Percentiles rank a stretch among this genome's conserved stretches.
phyloP scores from a whole-genome alignment of 805 yeast species.

The Cyberlindnera veronae region DNA sequence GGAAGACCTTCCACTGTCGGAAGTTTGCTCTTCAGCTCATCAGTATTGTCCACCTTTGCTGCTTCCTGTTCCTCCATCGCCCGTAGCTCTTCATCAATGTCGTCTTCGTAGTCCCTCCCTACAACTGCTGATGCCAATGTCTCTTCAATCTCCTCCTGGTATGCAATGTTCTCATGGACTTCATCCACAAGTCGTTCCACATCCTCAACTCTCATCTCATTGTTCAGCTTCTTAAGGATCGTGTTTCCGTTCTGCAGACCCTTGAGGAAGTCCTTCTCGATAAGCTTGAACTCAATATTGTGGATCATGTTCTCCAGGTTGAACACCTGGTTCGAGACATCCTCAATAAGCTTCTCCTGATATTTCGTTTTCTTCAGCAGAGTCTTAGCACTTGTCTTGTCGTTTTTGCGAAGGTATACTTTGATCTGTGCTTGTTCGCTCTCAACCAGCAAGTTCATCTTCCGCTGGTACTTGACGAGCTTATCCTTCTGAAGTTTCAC shows the following conservation, averaged over 20 bases:
- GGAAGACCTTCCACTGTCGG: conserved; percentile 25
- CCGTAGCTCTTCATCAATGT: conserved; percentile 62
- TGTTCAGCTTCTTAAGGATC: conserved; percentile 70
- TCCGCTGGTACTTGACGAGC: conserved; percentile 59
- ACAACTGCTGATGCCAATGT: conserved; percentile 38
- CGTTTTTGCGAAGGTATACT: conserved; percentile 25
- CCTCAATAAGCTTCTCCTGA: conserved; percentile 67
- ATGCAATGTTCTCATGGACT: conserved; percentile 72
- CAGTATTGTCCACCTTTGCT: conserved; percentile 2
- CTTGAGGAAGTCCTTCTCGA: conserved; percentile 78
- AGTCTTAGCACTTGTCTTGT: conserved; percentile 54
- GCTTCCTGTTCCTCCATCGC: conserved; percentile 35
- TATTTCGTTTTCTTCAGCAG: conserved; percentile 76
- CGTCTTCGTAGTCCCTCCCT: conserved; percentile 44
- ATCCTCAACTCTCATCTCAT: conserved; percentile 70
- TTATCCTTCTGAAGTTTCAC: conserved; percentile 87
- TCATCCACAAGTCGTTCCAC: conserved; percentile 86
- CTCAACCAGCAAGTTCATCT: conserved; percentile 52
- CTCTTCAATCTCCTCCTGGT: conserved; percentile 71
- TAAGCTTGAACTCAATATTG: conserved; percentile 82
- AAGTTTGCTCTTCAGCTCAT: conserved; percentile 11
- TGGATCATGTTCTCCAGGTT: conserved; percentile 75
- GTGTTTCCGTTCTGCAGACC: conserved; percentile 81
- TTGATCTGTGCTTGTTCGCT: conserved; percentile 48
- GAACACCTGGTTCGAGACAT: conserved; percentile 74